A percentile compares a stretch with the other conserved stretches of the same genome.
Conservation (phyloP, 2,329 filamentous ascomycete genomes). For the Coleophoma crateriformis region DNA sequence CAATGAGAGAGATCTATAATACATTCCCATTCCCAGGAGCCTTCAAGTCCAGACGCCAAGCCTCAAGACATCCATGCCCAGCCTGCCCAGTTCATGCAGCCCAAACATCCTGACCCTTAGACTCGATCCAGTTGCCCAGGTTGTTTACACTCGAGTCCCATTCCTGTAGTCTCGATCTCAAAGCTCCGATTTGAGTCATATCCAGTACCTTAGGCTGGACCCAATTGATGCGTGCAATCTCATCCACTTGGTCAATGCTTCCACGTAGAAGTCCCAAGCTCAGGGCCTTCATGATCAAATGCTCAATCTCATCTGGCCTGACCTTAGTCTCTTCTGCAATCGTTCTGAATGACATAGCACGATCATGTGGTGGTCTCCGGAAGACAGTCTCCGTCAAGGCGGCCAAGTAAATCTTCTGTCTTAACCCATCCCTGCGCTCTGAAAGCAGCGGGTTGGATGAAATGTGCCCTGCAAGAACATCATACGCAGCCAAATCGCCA, state of each 20-base stretch:
- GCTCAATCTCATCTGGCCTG: constrained; percentile 85
- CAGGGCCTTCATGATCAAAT: constrained; percentile 98
- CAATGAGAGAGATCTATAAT: constrained; percentile 19
- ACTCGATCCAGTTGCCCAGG: constrained; percentile 95
- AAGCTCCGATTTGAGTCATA: constrained; percentile 88
- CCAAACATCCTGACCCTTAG: constrained; percentile 92
- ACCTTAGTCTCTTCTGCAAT: constrained; percentile 94
- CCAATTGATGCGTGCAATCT: constrained; percentile 94
- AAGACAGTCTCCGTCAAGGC: constrained; percentile 95
- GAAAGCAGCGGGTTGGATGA: constrained; percentile 73
- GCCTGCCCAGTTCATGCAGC: constrained; percentile 53
- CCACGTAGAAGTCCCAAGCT: constrained; percentile 85
- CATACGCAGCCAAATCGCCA: constrained; percentile 84
- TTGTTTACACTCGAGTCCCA: constrained; percentile 97
- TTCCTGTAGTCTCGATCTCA: constrained; percentile 81
- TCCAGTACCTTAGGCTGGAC: constrained; percentile 98
- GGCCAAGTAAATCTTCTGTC: constrained; percentile 97
- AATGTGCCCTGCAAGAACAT: constrained; percentile 76
- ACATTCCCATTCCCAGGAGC: constrained; percentile 17
- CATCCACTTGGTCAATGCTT: constrained; percentile 93
- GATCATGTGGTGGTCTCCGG: constrained; percentile 89
- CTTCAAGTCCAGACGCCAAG: constrained; percentile 19
- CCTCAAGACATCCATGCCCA: constrained; percentile 3
- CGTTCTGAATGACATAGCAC: constrained; percentile 84
- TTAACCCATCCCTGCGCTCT: constrained; percentile 76